A percentile compares a stretch with the other conserved stretches of the same genome.
Evolutionary conservation across 805 yeast species (phyloP).

Genomic region (Hanseniaspora jakobsenii): DNA sequence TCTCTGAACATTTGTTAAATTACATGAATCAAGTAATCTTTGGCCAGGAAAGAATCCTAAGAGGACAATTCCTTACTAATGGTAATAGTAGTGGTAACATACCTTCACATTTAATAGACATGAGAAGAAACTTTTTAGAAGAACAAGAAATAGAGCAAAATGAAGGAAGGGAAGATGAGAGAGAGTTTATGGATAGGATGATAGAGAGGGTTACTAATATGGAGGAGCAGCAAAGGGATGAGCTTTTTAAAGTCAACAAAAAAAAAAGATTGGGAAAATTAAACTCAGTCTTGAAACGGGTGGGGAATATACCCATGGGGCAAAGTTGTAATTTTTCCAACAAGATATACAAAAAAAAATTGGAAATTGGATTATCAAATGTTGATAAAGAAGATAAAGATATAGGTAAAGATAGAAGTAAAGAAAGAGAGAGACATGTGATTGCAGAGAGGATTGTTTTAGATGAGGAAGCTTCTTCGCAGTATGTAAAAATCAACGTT

Average conservation of each 20-base stretch:
- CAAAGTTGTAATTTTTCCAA: not conserved
- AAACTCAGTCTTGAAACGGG: conserved; percentile 1
- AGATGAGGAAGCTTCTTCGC: conserved; percentile 19
- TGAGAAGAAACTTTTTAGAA: too few species aligned
- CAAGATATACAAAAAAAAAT: too few species aligned
- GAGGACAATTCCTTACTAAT: too few species aligned
- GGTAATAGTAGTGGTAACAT: too few species aligned
- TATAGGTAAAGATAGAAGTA: not conserved
- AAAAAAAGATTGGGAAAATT: not conserved
- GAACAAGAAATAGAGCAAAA: too few species aligned
- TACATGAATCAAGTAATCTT: too few species aligned
- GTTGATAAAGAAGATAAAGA: not conserved
- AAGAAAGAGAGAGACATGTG: not conserved
- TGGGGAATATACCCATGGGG: not conserved
- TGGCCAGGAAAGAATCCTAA: too few species aligned
- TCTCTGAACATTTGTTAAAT: too few species aligned
- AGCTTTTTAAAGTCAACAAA: not conserved
- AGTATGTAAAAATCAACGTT: conserved; percentile 27
- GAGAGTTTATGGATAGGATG: not conserved
- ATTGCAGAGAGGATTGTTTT: conserved; percentile 18
- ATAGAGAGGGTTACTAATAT: not conserved
- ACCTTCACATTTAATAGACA: too few species aligned
- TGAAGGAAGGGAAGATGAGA: too few species aligned
- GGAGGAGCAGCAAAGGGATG: conserved; percentile 1
- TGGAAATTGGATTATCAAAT: too few species aligned